Base-by-base conservation (phyloP, 805 yeast genomes). In the Wickerhamiella allomyrinae region DNA sequence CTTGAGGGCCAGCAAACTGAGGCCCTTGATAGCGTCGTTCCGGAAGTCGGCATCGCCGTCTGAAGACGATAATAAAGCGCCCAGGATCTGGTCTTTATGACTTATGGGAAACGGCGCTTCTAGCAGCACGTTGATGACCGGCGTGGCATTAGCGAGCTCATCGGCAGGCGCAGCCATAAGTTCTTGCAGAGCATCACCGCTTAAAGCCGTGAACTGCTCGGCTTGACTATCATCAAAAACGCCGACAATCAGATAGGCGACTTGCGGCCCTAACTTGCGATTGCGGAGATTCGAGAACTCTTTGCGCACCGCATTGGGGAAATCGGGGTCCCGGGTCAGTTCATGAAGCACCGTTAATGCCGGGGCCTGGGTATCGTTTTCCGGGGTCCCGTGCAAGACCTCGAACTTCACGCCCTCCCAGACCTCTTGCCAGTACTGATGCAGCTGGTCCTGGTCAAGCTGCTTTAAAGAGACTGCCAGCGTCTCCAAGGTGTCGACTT, bases 331-430 rank as follows among this genome's bases (percentile, higher is more conserved):
- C 0, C 53, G 59, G 7, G 52, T 52, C 6, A 85, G 57, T 1
- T 66, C 52, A 41, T 59, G 62, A 42, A 79, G 61, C 2, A 73
- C 62, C 13, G 54, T 49, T 20, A 77, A 54, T 0, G 77, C 67
- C 8, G 65, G 51, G 42, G 53, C 53, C 46, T 61, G 44, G 46
- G 66, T 43, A 23, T 62, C 66, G 35, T 59, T 64, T 23, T 66
- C 71, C 17, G 69, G 73, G n/a, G 80, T 83, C 34, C 77, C 78
- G 57, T 89, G 94, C 43, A 89, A 63, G n/a, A 89, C 69, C 58
- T 89, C 95, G 57, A 74, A 86, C 57, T 89, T 89, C 41, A 89
- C 63, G 0, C 94, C 83, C 51, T 82, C 80, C 94, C 95, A 91
- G 4, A 89, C 55, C 1, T 78, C 71, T 7, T 71, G 56, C 87